These are phyloP conservation scores for Didymellaceae sp. DNA, from an alignment of 2,329 filamentous ascomycete genomes.

Conservation along the genomic window DNA sequence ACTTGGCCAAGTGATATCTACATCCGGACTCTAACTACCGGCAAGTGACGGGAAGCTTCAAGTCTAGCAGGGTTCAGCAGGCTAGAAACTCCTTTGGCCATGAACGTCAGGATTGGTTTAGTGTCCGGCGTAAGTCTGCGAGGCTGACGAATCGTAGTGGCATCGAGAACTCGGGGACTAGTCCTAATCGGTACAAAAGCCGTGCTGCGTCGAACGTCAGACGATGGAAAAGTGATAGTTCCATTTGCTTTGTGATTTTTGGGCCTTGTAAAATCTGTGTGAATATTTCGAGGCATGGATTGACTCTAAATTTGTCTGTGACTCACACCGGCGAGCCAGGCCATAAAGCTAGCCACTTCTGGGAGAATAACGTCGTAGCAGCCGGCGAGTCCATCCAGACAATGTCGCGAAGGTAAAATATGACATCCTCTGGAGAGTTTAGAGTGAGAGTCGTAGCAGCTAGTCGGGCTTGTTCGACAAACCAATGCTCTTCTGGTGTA, in stretches of 20 bases:
- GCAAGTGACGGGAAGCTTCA: too few relatives aligned
- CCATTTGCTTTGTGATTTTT: not conserved
- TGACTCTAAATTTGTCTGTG: not conserved
- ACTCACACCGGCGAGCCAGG: not conserved
- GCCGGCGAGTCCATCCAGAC: slow-evolving; percentile 21
- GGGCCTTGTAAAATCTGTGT: too few relatives aligned
- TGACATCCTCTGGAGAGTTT: slow-evolving; percentile 12
- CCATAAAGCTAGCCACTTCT: slow-evolving; percentile 19
- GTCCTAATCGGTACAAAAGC: slow-evolving; percentile 5
- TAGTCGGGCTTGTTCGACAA: slow-evolving; percentile 9
- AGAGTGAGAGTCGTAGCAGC: slow-evolving; percentile 2
- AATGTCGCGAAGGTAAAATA: slow-evolving; percentile 6
- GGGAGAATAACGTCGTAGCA: slow-evolving; percentile 7
- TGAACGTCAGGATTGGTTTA: not conserved
- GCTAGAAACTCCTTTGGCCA: too few relatives aligned
- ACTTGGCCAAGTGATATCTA: too few relatives aligned
- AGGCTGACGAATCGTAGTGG: slow-evolving; percentile 1
- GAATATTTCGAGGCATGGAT: not conserved
- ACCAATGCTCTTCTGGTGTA: slow-evolving; percentile 21
- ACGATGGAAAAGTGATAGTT: not conserved
- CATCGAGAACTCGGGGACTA: slow-evolving; percentile 20
- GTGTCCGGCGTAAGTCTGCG: not conserved
- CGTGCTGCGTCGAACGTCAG: slow-evolving; percentile 1
- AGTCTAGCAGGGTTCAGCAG: too few relatives aligned
- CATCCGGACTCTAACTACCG: too few relatives aligned